Evolutionary conservation across 1,284 basidiomycete species (phyloP), one percentile per base, ranked within the genome.

Genomic region (Hymenochaete sp.): DNA sequence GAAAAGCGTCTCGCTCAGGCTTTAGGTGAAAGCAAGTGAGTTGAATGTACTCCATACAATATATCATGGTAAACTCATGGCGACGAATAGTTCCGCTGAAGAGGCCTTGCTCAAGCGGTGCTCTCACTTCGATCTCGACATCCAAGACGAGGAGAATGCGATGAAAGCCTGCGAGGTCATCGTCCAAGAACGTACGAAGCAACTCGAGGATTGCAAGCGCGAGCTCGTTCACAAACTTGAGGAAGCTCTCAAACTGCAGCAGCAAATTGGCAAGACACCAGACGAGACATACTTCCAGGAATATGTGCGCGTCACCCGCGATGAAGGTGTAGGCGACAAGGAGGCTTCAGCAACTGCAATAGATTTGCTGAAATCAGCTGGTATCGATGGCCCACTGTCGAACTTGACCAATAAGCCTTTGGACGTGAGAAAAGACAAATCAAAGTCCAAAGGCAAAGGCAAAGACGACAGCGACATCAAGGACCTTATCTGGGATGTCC

Each of bases 81-180:
- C n/a, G n/a, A n/a, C n/a, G n/a, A 18, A 18, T 50, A 86, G 84
- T 55, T 79, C 86, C 47, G 88, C 90, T 1, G 88, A 93, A 60
- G 90, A 95, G 66, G 92, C 92, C 0, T 71, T 95, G 3, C 71
- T 95, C 45, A 95, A 95, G 59, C 83, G 91, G 24, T 93, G 91
- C 59, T 93, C 92, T 6, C 92, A 95, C 61, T 95, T 95, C 62
- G 86, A 91, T 58, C 74, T 93, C 31, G 87, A 93, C 47, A 74
- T 79, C 16, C 77, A 74, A 16, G 68, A 75, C 43, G 77, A 75
- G 53, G 79, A 82, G 51, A 86, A 87, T 50, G 82, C 90, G 1
- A 85, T 87, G 75, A 89, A 87, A 58, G 90, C 90, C 3, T 97
- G 92, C 62, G 87, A 95, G 55, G 79, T 90, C 56, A 95, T 97